phyloP scores from a whole-genome alignment of 352 stramenopile genomes.

The Peronospora tabacina region DNA sequence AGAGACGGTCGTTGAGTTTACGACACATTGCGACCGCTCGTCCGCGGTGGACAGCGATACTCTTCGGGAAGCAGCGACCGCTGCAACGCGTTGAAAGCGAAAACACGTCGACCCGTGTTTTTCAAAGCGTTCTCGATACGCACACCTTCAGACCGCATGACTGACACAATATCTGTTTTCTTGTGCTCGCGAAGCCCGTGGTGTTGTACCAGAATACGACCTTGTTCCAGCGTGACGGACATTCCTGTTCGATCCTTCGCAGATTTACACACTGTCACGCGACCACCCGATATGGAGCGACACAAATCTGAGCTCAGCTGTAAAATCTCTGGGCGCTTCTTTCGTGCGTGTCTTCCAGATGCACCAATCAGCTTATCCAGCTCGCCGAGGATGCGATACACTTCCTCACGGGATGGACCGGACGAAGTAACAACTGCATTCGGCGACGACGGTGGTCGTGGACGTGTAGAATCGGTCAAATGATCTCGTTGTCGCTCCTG shows the following conservation, averaged over 20 bases:
- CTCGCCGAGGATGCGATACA: conserved; percentile 44
- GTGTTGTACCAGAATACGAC: conserved; percentile 74
- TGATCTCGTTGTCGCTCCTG: conserved; percentile 13
- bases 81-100: conserved; percentile 83
- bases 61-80: conserved; percentile 73
- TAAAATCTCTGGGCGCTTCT: conserved; percentile 83
- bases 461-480: conserved; percentile 7
- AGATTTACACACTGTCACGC: conserved; percentile 94
- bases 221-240: conserved; percentile 94
- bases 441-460: conserved; percentile 1
- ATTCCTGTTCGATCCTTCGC: conserved; percentile 98
- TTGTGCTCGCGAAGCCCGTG: conserved; percentile 63
- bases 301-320: conserved; percentile 78
- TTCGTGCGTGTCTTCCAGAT: conserved; percentile 54
- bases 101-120: conserved; percentile 74
- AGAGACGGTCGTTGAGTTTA: conserved; percentile 22
- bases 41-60: conserved; percentile 77
- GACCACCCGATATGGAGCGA: conserved; percentile 76
- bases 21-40: conserved; percentile 70
- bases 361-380: conserved; percentile 68
- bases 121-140: conserved; percentile 83
- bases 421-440: conserved; percentile 3
- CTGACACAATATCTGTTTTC: conserved; percentile 67
- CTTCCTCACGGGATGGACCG: conserved; percentile 41
- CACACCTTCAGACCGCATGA: conserved; percentile 79